Evolutionary conservation across 108 stramenopile genomes (phyloP).

Genomic region (Aurantiochytrium sp.): DNA sequence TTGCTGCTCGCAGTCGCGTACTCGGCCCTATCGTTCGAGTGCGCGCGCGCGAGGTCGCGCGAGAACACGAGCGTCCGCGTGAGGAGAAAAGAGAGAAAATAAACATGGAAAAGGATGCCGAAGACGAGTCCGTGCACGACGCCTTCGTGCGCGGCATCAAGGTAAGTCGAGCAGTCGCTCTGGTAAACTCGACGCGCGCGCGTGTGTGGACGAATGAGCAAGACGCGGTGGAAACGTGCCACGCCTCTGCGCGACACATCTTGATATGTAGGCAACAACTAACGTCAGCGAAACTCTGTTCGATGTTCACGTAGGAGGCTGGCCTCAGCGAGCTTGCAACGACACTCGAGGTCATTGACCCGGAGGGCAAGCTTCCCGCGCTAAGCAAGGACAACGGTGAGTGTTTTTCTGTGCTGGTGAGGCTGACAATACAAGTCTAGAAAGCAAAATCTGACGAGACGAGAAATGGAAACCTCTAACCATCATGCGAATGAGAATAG

Average conservation of each 20-base stretch:
- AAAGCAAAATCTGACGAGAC: not conserved
- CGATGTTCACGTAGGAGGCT: not conserved
- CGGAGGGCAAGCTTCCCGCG: not conserved
- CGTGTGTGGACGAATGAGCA: not conserved
- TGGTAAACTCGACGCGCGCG: not conserved
- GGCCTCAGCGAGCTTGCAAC: not conserved
- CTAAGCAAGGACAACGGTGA: not conserved
- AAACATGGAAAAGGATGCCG: not conserved
- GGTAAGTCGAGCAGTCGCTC: not conserved
- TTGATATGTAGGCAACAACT: too few species aligned
- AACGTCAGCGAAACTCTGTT: too few species aligned
- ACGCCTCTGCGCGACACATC: not conserved
- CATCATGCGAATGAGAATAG: not conserved
- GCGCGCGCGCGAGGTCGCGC: too few species aligned
- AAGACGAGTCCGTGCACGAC: constrained; percentile 6
- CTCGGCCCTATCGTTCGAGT: too few species aligned
- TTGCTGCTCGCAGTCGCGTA: too few species aligned
- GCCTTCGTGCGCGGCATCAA: not conserved
- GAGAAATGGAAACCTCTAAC: not conserved
- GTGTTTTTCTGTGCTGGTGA: not conserved
- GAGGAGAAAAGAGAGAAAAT: too few species aligned
- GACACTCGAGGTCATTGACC: not conserved
- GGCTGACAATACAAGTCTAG: not conserved
- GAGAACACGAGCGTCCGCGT: too few species aligned
- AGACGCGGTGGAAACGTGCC: not conserved